Evolutionary conservation across 139 green algal species (phyloP), one percentile per base, ranked within the genome.

Genomic region (Volvox reticuliferus): DNA sequence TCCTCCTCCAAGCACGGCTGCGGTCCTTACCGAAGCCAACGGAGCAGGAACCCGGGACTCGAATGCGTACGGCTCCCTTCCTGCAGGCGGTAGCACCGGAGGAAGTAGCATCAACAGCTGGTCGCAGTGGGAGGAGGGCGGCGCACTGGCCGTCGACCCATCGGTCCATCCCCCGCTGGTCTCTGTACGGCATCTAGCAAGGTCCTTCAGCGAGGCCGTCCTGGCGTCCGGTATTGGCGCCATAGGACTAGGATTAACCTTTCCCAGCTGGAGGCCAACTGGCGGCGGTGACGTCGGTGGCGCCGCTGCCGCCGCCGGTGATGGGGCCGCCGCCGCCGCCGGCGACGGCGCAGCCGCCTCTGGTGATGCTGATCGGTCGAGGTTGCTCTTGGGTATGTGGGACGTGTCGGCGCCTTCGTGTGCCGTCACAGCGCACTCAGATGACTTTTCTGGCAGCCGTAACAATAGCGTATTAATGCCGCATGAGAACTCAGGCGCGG

Each of bases 141-240:
- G 1, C 50, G 79, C 44, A 0, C 9, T 61, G 28, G 79, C 50
- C 50, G 35, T 86, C 17, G 79, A 86, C 79, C 44, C 79, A 73
- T 30, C 50, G 79, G 79, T 86, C 79, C 44, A 55, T 44, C 79
- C 79, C 0, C 79, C 79, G 50, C 2, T n/a, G 5, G 79, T 18
- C 55, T 55, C 79, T 26, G 24, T 28, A 14, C 50, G 79, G 50
- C 50, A 86, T 28, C 55, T 86, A 1, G 79, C 44, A 12, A 44
- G 79, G 24, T 86, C 79, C 1, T 86, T 86, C 50, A 86, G 79
- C 44, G 79, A 71, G 50, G 79, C 79, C 3, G 79, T 73, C 22
- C 6, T 86, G 9, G 79, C 36, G 24, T 71, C 79, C 17, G 79
- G 44, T 26, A 28, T 86, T 55, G 50, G 50, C 14, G 79, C 79